Conservation (phyloP, 352 stramenopile species). For the Pythium pectinolyticum region DNA sequence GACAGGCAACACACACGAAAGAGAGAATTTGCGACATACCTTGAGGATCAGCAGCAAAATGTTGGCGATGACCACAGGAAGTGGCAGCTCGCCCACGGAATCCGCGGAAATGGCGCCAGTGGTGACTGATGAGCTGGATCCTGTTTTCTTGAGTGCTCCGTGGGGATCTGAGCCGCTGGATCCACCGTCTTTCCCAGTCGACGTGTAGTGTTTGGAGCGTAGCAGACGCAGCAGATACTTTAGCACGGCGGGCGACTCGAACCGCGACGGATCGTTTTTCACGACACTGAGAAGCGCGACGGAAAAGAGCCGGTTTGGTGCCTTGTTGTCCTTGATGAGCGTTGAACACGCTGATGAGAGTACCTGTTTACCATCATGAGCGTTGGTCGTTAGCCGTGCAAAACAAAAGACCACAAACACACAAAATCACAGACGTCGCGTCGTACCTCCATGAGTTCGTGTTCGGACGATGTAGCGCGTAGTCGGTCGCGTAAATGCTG, state of each 20-base stretch:
- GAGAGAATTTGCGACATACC: constrained; percentile 22
- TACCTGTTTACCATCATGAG: constrained; percentile 29
- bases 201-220: constrained; percentile 78
- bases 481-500: constrained; percentile 54
- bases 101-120: constrained; percentile 30
- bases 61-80: constrained; percentile 76
- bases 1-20: not conserved
- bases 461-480: constrained; percentile 34
- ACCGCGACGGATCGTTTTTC: constrained; percentile 55
- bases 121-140: constrained; percentile 17
- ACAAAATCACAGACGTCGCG: not conserved
- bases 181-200: constrained; percentile 3
- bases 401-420: not conserved
- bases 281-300: constrained; percentile 60
- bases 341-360: constrained; percentile 49
- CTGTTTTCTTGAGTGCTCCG: constrained; percentile 37
- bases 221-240: constrained; percentile 81
- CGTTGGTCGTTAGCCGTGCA: no score
- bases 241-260: constrained; percentile 50
- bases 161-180: constrained; percentile 30
- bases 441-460: constrained; percentile 54
- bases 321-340: constrained; percentile 56
- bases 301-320: constrained; percentile 58
- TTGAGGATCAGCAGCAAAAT: constrained; percentile 69
- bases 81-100: constrained; percentile 43